A percentile compares a stretch with the other conserved stretches of the same genome.
Conservation (phyloP, 1,284 basidiomycete species). For the Blastosporella zonata region DNA sequence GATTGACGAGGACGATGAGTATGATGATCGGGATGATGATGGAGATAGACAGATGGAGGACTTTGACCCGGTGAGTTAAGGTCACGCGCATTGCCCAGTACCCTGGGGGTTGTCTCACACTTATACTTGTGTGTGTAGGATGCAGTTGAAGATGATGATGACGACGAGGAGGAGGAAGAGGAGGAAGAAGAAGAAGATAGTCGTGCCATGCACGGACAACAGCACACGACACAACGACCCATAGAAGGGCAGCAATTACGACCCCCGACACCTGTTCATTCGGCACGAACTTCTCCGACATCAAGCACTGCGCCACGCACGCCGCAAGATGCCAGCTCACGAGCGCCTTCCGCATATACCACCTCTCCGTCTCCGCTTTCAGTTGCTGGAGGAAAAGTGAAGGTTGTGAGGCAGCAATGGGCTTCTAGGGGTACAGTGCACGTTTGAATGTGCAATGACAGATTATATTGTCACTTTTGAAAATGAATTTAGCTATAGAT, state of each 20-base stretch:
- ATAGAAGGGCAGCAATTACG: conserved; percentile 22
- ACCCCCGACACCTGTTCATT: conserved; percentile 30
- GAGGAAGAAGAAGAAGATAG: conserved; percentile 47
- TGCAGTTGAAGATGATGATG: conserved; percentile 44
- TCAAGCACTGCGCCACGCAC: conserved; percentile 33
- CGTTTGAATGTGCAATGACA: conserved; percentile 21
- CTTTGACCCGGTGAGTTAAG: conserved; percentile 66
- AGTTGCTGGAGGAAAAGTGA: conserved; percentile 39
- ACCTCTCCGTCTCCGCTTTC: conserved; percentile 24
- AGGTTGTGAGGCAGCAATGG: conserved; percentile 50
- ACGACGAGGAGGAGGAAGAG: conserved; percentile 62
- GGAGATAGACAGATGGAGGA: conserved; percentile 77
- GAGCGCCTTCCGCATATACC: conserved; percentile 22
- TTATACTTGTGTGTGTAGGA: conserved; percentile 36
- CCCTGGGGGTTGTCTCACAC: conserved; percentile 7
- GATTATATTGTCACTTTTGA: not conserved
- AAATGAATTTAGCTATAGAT: not conserved
- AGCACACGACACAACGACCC: conserved; percentile 25
- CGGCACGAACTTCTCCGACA: conserved; percentile 49
- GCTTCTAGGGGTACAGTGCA: conserved; percentile 34
- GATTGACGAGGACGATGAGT: conserved; percentile 65
- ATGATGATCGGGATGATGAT: conserved; percentile 66
- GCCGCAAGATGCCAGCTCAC: conserved; percentile 30
- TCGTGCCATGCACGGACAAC: conserved; percentile 25
- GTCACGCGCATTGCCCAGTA: conserved; percentile 15